Percentiles rank a stretch among this genome's conserved stretches.
These are phyloP conservation scores for Kwoniella newhampshirensis DNA, from an alignment of 768 basidiomycete species.

Conservation along the genomic window DNA sequence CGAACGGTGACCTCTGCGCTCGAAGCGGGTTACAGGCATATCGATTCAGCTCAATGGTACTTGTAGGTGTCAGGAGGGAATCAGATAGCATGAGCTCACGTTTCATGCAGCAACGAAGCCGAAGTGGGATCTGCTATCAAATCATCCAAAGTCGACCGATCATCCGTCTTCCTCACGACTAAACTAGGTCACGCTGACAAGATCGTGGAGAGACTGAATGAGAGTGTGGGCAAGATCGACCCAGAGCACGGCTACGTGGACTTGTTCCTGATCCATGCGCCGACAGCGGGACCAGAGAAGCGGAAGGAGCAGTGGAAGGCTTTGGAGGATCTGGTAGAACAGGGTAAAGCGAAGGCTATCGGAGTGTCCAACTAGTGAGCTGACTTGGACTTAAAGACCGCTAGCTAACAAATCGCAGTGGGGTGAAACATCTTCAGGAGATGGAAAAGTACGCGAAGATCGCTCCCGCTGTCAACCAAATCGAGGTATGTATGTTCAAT, in stretches of 20 bases:
- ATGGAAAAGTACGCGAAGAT: slow-evolving; percentile 44
- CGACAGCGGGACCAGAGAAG: slow-evolving; percentile 50
- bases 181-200: slow-evolving; percentile 43
- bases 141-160: slow-evolving; percentile 22
- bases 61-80: slow-evolving; percentile 23
- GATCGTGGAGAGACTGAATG: slow-evolving; percentile 29
- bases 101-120: slow-evolving; percentile 32
- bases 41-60: slow-evolving; percentile 49
- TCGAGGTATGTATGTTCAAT: slow-evolving; percentile 34
- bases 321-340: slow-evolving; percentile 40
- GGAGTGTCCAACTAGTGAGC: slow-evolving; percentile 52
- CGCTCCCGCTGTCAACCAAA: slow-evolving; percentile 44
- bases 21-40: slow-evolving; percentile 46
- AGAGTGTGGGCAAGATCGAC: slow-evolving; percentile 42
- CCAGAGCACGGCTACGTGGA: slow-evolving; percentile 45
- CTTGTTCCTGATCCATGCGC: slow-evolving; percentile 54
- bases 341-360: slow-evolving; percentile 45
- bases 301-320: slow-evolving; percentile 45
- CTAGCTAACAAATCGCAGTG: slow-evolving; percentile 20
- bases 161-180: slow-evolving; percentile 45
- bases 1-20: slow-evolving; percentile 35
- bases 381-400: too few relatives aligned
- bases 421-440: slow-evolving; percentile 44
- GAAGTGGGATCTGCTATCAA: slow-evolving; percentile 40
- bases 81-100: not conserved